A percentile compares a stretch with the other conserved stretches of the same genome.
These are phyloP conservation scores for Alternaria sp. DNA, from an alignment of 2,329 filamentous ascomycete genomes.

Conservation along the genomic window DNA sequence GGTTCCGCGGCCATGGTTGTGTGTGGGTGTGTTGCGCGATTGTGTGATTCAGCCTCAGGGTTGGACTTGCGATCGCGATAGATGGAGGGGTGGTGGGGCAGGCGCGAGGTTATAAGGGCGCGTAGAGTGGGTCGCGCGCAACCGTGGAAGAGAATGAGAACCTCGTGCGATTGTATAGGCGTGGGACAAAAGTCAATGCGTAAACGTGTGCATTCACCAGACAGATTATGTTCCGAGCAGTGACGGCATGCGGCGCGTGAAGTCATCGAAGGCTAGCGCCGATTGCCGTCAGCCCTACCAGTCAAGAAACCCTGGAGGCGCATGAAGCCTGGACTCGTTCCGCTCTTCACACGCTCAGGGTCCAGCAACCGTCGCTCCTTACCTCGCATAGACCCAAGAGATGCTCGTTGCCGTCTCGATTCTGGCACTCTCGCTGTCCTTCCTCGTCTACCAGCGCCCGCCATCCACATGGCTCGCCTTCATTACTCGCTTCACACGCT, in stretches of 20 bases:
- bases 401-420: slow-evolving; percentile 50
- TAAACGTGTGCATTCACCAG: background rate
- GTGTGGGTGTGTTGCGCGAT: slow-evolving; percentile 1
- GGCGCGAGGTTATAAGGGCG: slow-evolving; percentile 7
- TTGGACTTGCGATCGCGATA: slow-evolving; percentile 18
- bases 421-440: slow-evolving; percentile 45
- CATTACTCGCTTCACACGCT: slow-evolving; percentile 14
- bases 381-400: slow-evolving; percentile 32
- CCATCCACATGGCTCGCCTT: slow-evolving; percentile 44
- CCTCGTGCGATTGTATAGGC: background rate
- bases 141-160: background rate
- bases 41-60: background rate
- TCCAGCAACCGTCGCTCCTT: slow-evolving; percentile 12
- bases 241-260: slow-evolving; percentile 21
- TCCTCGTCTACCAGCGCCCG: slow-evolving; percentile 46
- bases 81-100: slow-evolving; percentile 41
- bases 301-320: slow-evolving; percentile 6
- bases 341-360: slow-evolving; percentile 18
- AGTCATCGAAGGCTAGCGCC: slow-evolving; percentile 18
- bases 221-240: background rate
- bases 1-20: slow-evolving; percentile 29
- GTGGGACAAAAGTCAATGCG: background rate
- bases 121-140: slow-evolving; percentile 4
- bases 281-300: slow-evolving; percentile 22
- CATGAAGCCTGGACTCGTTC: slow-evolving; percentile 7